Evolutionary conservation across 2,329 filamentous ascomycete genomes (phyloP).

Genomic region (Colletotrichum cordylinicola): DNA sequence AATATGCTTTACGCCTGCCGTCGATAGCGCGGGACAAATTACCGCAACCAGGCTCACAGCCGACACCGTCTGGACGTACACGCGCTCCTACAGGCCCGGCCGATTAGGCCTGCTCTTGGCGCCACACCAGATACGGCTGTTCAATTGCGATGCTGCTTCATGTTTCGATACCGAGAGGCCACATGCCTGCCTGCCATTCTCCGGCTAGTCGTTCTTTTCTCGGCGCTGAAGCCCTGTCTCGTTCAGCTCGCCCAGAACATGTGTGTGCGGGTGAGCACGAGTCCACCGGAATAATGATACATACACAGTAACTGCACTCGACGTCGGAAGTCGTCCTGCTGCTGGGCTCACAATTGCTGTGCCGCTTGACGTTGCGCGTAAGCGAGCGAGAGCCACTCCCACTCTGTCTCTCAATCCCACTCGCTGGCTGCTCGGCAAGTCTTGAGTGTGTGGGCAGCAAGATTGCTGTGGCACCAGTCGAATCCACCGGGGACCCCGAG

Average conservation of each 20-base stretch:
- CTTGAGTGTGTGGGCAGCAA: slow-evolving; percentile 7
- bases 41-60: slow-evolving; percentile 20
- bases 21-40: slow-evolving; percentile 21
- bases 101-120: slow-evolving; percentile 8
- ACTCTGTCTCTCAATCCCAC: background rate
- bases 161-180: background rate
- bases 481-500: slow-evolving; percentile 19
- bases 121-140: slow-evolving; percentile 11
- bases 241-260: background rate
- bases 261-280: background rate
- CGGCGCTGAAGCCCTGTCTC: background rate
- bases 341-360: background rate
- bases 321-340: background rate
- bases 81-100: slow-evolving; percentile 5
- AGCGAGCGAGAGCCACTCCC: background rate
- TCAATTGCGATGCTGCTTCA: background rate
- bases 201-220: background rate
- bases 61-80: slow-evolving; percentile 9
- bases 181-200: background rate
- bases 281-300: background rate
- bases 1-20: slow-evolving; percentile 7
- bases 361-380: background rate
- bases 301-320: background rate
- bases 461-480: slow-evolving; percentile 21
- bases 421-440: slow-evolving; percentile 10